These are phyloP conservation scores for Hypoxylon trugodes DNA, from an alignment of 495 filamentous ascomycete genomes.

Conservation along the genomic window DNA sequence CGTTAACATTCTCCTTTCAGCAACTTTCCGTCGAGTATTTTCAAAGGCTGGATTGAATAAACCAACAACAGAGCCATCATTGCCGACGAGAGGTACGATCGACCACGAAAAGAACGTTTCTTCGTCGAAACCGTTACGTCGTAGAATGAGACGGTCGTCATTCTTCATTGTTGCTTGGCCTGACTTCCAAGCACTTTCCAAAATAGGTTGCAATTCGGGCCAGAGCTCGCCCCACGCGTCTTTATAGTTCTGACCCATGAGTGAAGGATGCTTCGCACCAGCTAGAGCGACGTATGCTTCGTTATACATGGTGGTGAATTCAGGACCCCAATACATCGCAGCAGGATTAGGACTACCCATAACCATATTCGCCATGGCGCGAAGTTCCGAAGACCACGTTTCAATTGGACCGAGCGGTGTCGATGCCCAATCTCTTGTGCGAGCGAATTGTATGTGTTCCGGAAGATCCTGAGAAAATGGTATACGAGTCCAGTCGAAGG, in stretches of 20 bases:
- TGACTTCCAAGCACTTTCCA: constrained; percentile 63
- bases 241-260: constrained; percentile 73
- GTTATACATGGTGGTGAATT: constrained; percentile 75
- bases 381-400: constrained; percentile 66
- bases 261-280: constrained; percentile 70
- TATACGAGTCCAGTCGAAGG: constrained; percentile 77
- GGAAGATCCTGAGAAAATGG: constrained; percentile 64
- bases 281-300: constrained; percentile 74
- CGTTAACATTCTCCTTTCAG: constrained; percentile 71
- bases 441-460: constrained; percentile 70
- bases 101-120: constrained; percentile 77
- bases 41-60: constrained; percentile 75
- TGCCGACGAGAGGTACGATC: constrained; percentile 71
- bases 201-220: constrained; percentile 66
- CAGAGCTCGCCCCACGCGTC: constrained; percentile 74
- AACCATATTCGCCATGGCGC: constrained; percentile 71
- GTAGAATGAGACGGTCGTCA: constrained; percentile 72
- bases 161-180: constrained; percentile 79
- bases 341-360: constrained; percentile 78
- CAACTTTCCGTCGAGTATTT: constrained; percentile 70
- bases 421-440: constrained; percentile 69
- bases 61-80: constrained; percentile 68
- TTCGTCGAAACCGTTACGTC: constrained; percentile 67
- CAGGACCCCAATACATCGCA: constrained; percentile 75
- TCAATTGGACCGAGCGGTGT: constrained; percentile 73